Evolutionary conservation across 1,284 basidiomycete species (phyloP).

Genomic region (Boletus albobrunnescens): DNA sequence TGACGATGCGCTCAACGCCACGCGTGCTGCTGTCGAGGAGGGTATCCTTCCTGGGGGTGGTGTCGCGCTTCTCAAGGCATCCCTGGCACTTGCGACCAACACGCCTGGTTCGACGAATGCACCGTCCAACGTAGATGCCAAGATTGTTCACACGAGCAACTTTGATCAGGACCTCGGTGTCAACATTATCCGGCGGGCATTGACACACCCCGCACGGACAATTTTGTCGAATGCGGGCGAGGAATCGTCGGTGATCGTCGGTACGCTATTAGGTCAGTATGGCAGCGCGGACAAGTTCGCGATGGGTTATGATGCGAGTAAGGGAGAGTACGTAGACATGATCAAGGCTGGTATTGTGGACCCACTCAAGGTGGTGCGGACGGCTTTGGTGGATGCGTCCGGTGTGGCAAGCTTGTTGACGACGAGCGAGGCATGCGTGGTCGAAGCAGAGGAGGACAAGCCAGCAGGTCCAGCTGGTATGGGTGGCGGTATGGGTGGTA

Average conservation of each 20-base stretch:
- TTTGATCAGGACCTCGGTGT: constrained; percentile 98
- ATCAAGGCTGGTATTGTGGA: constrained; percentile 92
- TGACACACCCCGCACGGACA: constrained; percentile 81
- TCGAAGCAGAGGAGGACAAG: constrained; percentile 85
- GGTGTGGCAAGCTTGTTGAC: constrained; percentile 89
- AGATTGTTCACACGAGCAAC: constrained; percentile 78
- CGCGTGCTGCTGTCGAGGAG: constrained; percentile 96
- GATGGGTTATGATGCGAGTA: constrained; percentile 89
- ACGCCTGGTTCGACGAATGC: constrained; percentile 44
- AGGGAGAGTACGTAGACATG: constrained; percentile 94
- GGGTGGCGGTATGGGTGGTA: constrained; percentile 58
- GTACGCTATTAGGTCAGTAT: constrained; percentile 73
- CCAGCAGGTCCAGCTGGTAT: constrained; percentile 51
- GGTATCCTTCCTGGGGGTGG: constrained; percentile 97
- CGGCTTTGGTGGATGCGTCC: constrained; percentile 84
- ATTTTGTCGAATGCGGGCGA: constrained; percentile 96
- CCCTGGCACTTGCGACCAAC: constrained; percentile 67
- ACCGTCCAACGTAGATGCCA: constrained; percentile 51
- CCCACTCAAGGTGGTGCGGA: constrained; percentile 89
- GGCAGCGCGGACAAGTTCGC: constrained; percentile 66
- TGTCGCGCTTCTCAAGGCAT: constrained; percentile 88
- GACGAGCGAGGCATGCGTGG: constrained; percentile 90
- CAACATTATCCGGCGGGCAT: constrained; percentile 85
- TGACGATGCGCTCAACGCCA: constrained; percentile 96
- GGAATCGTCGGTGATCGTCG: constrained; percentile 91